Evolutionary conservation across 768 basidiomycete species (phyloP).

Genomic region (Exsudoporus frostii): DNA sequence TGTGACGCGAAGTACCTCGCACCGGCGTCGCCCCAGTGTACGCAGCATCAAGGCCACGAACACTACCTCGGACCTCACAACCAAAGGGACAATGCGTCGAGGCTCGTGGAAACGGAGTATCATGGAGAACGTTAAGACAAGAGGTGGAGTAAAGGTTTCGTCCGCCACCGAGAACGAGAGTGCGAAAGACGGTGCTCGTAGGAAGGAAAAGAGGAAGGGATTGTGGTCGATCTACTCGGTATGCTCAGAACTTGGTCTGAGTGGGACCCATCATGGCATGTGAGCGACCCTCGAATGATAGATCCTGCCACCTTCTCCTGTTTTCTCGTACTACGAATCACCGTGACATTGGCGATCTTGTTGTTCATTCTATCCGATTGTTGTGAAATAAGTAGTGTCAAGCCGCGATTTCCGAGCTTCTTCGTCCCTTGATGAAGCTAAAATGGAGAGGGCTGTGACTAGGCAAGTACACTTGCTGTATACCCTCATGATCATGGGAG

Average conservation of each 20-base stretch:
- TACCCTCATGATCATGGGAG: too few species aligned
- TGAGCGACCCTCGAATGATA: neutral
- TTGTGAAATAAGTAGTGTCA: neutral
- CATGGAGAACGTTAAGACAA: constrained; percentile 16
- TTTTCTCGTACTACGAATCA: neutral
- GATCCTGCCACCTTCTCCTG: neutral
- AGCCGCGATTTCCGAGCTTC: neutral
- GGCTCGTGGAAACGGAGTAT: constrained; percentile 27
- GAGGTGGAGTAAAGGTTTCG: constrained; percentile 5
- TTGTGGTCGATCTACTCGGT: constrained; percentile 31
- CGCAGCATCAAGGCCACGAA: constrained; percentile 15
- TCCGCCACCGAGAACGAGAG: constrained; percentile 14
- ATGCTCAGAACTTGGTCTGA: constrained; percentile 22
- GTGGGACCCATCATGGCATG: constrained; percentile 3
- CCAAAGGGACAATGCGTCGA: constrained; percentile 24
- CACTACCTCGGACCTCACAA: neutral
- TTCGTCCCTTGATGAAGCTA: neutral
- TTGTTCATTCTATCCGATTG: neutral
- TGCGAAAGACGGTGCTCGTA: constrained; percentile 2
- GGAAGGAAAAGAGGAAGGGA: constrained; percentile 24
- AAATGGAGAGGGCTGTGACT: too few species aligned
- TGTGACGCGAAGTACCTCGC: constrained; percentile 10
- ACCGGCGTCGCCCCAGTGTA: constrained; percentile 12
- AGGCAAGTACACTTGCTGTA: neutral
- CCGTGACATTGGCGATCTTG: neutral